phyloP scores from a whole-genome alignment of 306 rosid species.

The Echinosophora koreensis region DNA sequence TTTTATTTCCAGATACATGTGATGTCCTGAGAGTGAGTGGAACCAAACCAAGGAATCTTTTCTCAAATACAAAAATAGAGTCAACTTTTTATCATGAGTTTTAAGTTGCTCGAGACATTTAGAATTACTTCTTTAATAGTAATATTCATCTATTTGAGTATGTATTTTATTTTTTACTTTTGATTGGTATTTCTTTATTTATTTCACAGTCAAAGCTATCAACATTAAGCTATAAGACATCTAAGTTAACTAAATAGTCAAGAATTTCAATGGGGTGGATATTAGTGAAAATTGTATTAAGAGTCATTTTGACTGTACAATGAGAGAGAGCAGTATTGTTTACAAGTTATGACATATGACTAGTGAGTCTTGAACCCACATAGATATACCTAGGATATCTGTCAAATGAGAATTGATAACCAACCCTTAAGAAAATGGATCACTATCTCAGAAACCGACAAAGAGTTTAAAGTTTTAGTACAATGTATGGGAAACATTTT shows the following conservation, averaged over 20 bases:
- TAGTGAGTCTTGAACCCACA: neutral
- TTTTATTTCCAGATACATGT: constrained; percentile 40
- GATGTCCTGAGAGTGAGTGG: constrained; percentile 49
- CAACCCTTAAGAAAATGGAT: constrained; percentile 38
- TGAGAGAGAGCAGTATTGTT: neutral
- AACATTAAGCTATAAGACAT: constrained; percentile 13
- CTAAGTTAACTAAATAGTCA: constrained; percentile 26
- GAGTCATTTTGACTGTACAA: neutral
- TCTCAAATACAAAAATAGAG: constrained; percentile 38
- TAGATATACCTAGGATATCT: neutral
- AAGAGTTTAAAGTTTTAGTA: constrained; percentile 24
- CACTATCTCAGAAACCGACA: constrained; percentile 30
- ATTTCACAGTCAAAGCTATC: constrained; percentile 32
- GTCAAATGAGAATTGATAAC: constrained; percentile 20
- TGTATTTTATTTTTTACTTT: neutral
- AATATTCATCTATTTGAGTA: constrained; percentile 20
- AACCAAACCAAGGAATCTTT: constrained; percentile 45
- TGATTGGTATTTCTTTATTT: constrained; percentile 16
- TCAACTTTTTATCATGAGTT: constrained; percentile 43
- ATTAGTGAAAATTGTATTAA: neutral
- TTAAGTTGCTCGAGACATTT: constrained; percentile 41
- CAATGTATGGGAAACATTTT: constrained; percentile 32
- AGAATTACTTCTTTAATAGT: constrained; percentile 28
- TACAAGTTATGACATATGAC: neutral
- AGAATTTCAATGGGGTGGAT: constrained; percentile 21